phyloP scores from a whole-genome alignment of 164 flowering plant genomes.

The Annona squamosa region DNA sequence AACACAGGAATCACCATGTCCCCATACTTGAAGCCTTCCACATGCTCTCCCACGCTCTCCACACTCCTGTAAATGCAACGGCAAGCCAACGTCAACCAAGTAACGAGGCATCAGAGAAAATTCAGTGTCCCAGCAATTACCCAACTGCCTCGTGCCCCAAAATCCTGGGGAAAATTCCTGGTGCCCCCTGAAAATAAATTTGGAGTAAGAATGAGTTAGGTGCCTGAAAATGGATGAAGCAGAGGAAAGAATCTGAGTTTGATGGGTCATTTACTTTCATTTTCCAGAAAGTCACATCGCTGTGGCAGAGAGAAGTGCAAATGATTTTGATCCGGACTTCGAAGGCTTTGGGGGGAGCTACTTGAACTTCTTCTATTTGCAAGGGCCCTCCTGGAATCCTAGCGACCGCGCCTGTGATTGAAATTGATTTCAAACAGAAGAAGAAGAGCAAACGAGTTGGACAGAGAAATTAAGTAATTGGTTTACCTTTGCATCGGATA shows the following conservation, averaged over 20 bases:
- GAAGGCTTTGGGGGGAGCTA: conserved; percentile 45
- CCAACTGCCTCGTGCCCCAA: conserved; percentile 72
- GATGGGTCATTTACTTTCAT: conserved; percentile 1
- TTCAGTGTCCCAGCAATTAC: conserved; percentile 19
- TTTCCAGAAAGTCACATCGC: conserved; percentile 54
- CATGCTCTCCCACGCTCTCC: conserved; percentile 61
- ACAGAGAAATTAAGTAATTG: background rate
- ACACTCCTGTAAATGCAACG: conserved; percentile 31
- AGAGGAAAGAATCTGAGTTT: background rate
- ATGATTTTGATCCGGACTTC: conserved; percentile 56
- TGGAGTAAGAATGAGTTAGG: background rate
- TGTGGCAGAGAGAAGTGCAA: conserved; percentile 64
- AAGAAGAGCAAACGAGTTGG: background rate
- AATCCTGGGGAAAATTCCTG: conserved; percentile 34
- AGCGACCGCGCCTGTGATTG: conserved; percentile 43
- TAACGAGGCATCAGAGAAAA: background rate
- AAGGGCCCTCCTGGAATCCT: conserved; percentile 42
- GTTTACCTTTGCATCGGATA: conserved; percentile 27
- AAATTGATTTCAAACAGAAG: background rate
- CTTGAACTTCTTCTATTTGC: conserved; percentile 54
- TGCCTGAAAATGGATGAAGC: background rate
- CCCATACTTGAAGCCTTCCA: conserved; percentile 44
- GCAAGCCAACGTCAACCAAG: background rate
- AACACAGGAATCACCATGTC: conserved; percentile 53
- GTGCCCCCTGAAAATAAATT: conserved; percentile 22